Evolutionary conservation across 148 eudicot species (phyloP).

Genomic region (Rhododendron kiyosumense): DNA sequence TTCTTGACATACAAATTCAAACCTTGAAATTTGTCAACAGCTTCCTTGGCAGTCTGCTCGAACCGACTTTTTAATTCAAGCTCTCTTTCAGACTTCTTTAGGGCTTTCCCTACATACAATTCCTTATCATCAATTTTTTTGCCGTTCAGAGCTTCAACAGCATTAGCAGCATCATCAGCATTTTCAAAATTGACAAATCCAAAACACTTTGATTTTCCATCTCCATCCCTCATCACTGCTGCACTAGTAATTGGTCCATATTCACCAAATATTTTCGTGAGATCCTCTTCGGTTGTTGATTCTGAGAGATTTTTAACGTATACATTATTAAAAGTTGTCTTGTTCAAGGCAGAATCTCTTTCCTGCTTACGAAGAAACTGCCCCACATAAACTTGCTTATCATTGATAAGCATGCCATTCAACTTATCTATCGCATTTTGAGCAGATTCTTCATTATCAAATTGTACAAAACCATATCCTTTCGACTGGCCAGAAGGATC

Average conservation of each 20-base stretch:
- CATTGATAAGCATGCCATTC: slow-evolving; percentile 62
- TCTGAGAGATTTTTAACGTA: slow-evolving; percentile 56
- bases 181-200: slow-evolving; percentile 62
- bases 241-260: slow-evolving; percentile 55
- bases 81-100: slow-evolving; percentile 63
- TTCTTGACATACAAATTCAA: slow-evolving; percentile 55
- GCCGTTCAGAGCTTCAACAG: slow-evolving; percentile 67
- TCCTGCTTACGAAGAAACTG: slow-evolving; percentile 69
- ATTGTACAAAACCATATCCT: slow-evolving; percentile 72
- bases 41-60: slow-evolving; percentile 58
- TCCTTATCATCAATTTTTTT: slow-evolving; percentile 55
- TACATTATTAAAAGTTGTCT: slow-evolving; percentile 51
- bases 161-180: slow-evolving; percentile 67
- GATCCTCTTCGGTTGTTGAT: slow-evolving; percentile 46
- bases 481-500: slow-evolving; percentile 59
- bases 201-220: slow-evolving; percentile 65
- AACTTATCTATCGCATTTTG: slow-evolving; percentile 51
- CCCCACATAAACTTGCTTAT: slow-evolving; percentile 66
- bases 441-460: slow-evolving; percentile 56
- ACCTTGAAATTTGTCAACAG: slow-evolving; percentile 59
- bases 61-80: slow-evolving; percentile 45
- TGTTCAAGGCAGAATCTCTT: slow-evolving; percentile 33
- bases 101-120: slow-evolving; percentile 66
- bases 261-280: slow-evolving; percentile 45
- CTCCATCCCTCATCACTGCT: slow-evolving; percentile 63